A percentile compares a stretch with the other conserved stretches of the same genome.
Evolutionary conservation across 164 flowering plant species (phyloP).

Genomic region (Stephania yunnanensis): DNA sequence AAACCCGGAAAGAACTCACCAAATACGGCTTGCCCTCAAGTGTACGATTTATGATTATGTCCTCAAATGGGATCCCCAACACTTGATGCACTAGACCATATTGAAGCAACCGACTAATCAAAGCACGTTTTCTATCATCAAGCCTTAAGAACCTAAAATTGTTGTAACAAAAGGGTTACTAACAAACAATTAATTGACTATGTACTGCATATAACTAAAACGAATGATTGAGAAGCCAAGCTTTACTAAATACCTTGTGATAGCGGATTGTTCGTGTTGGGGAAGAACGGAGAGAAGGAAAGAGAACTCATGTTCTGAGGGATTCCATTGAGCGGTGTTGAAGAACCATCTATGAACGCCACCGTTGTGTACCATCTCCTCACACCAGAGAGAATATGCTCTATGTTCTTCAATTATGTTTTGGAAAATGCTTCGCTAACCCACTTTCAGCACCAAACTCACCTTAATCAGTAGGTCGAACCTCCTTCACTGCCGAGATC

Average conservation of each 20-base stretch:
- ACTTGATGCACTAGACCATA: constrained; percentile 62
- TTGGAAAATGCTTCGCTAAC: too few relatives aligned
- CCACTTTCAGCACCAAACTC: too few relatives aligned
- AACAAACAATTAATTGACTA: not conserved
- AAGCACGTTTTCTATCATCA: constrained; percentile 73
- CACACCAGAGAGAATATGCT: not conserved
- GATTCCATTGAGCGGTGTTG: constrained; percentile 61
- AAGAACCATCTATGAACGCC: constrained; percentile 63
- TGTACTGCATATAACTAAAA: not conserved
- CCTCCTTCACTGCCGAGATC: too few relatives aligned
- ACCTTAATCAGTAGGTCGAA: too few relatives aligned
- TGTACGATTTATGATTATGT: constrained; percentile 60
- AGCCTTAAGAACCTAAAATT: constrained; percentile 47
- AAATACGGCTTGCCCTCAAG: constrained; percentile 72
- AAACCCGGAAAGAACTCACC: constrained; percentile 28
- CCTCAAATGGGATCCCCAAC: constrained; percentile 46
- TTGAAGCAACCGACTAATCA: constrained; percentile 79
- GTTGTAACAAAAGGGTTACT: not conserved
- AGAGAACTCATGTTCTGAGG: constrained; percentile 42
- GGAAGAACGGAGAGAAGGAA: constrained; percentile 51
- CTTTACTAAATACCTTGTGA: constrained; percentile 41
- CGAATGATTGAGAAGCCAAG: not conserved
- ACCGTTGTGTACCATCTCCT: constrained; percentile 30
- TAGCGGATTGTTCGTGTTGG: constrained; percentile 39
- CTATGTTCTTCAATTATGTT: too few relatives aligned